Evolutionary conservation across 331 rosid species (phyloP).

Genomic region (Stylosanthes scabra): DNA sequence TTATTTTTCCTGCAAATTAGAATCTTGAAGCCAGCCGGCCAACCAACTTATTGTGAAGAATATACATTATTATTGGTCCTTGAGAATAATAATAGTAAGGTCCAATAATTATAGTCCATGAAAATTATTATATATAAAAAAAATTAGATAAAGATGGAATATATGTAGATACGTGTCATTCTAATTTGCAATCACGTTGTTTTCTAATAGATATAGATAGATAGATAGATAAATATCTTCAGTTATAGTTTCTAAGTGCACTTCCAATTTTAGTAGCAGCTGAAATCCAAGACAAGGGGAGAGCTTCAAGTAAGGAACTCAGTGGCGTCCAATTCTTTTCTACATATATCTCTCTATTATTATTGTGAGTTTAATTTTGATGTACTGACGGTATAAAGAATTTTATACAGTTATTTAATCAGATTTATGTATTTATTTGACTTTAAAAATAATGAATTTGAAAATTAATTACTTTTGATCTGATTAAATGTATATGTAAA

Average conservation of each 20-base stretch:
- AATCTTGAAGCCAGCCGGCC: constrained; percentile 7
- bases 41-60: neutral
- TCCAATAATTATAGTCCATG: constrained; percentile 33
- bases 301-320: neutral
- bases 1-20: neutral
- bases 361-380: too few species aligned
- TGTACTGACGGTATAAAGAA: too few species aligned
- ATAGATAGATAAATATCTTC: too few species aligned
- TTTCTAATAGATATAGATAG: neutral
- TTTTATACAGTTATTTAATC: too few species aligned
- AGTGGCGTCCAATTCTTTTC: neutral
- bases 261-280: neutral
- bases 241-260: neutral
- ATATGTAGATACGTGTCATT: constrained; percentile 17
- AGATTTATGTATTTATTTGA: too few species aligned
- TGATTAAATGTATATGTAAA: too few species aligned
- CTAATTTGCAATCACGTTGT: neutral
- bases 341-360: neutral
- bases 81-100: neutral
- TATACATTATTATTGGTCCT: constrained; percentile 13
- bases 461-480: too few species aligned
- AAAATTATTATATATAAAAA: constrained; percentile 8
- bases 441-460: too few species aligned
- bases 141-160: neutral
- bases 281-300: neutral